Evolutionary conservation across 148 eudicot species (phyloP).

Genomic region (Cornus kousa): DNA sequence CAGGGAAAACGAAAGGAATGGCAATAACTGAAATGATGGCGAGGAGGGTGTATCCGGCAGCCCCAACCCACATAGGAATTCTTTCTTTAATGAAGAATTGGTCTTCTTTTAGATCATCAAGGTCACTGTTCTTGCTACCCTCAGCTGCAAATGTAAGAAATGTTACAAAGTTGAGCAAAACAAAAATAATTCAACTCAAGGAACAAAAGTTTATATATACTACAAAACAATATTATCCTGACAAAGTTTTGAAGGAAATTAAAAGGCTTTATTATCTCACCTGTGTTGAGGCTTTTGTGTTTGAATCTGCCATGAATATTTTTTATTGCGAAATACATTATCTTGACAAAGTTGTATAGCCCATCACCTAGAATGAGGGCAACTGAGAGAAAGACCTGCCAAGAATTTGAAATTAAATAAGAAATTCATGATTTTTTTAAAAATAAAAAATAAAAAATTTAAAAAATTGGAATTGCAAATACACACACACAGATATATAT

Average conservation of each 20-base stretch:
- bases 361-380: constrained; percentile 83
- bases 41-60: constrained; percentile 17
- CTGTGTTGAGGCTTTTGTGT: constrained; percentile 19
- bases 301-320: constrained; percentile 31
- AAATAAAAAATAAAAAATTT: too few relatives aligned
- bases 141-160: constrained; percentile 2
- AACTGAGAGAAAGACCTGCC: constrained; percentile 73
- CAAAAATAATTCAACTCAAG: too few relatives aligned
- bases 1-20: constrained; percentile 21
- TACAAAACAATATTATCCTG: too few relatives aligned
- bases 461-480: too few relatives aligned
- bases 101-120: constrained; percentile 10
- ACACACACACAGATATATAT: too few relatives aligned
- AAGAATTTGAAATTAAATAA: background rate
- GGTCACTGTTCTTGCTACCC: background rate
- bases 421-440: background rate
- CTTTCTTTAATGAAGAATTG: constrained; percentile 20
- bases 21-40: constrained; percentile 10
- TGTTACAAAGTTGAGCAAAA: too few relatives aligned
- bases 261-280: constrained; percentile 11
- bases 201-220: too few relatives aligned
- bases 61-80: constrained; percentile 29
- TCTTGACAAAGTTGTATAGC: constrained; percentile 59
- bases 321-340: constrained; percentile 31
- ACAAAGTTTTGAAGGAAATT: too few relatives aligned